Evolutionary conservation across 495 filamentous ascomycete genomes (phyloP).

Genomic region (Penicillium malachiteum): DNA sequence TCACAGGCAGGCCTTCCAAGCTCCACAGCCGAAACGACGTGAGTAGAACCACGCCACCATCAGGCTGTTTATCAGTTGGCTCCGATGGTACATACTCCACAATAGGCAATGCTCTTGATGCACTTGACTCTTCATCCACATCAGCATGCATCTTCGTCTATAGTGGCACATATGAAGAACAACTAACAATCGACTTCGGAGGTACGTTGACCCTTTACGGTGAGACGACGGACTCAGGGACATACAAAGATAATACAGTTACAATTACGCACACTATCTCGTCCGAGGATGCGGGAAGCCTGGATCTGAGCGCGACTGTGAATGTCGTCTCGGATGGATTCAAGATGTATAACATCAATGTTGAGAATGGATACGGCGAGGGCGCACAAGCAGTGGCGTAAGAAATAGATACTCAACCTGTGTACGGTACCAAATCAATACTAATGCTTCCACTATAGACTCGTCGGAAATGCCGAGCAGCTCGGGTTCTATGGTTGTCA

Average conservation of each 20-base stretch:
- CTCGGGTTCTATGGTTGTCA: constrained; percentile 61
- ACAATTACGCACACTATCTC: constrained; percentile 55
- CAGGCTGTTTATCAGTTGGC: constrained; percentile 32
- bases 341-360: constrained; percentile 63
- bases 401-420: constrained; percentile 4
- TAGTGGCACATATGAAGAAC: constrained; percentile 46
- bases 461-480: constrained; percentile 49
- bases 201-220: constrained; percentile 48
- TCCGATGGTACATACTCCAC: constrained; percentile 25
- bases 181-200: constrained; percentile 50
- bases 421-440: neutral
- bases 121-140: constrained; percentile 21
- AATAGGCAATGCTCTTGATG: constrained; percentile 24
- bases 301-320: constrained; percentile 54
- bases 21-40: constrained; percentile 6
- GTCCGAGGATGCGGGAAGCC: constrained; percentile 44
- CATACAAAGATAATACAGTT: constrained; percentile 58
- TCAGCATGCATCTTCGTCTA: constrained; percentile 36
- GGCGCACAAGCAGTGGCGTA: constrained; percentile 38
- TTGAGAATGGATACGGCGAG: constrained; percentile 50
- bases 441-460: constrained; percentile 7
- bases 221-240: constrained; percentile 53
- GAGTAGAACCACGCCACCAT: constrained; percentile 24
- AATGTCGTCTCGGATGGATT: constrained; percentile 51
- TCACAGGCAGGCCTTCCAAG: constrained; percentile 11